A percentile compares a stretch with the other conserved stretches of the same genome.
Conservation (phyloP, 176 grass and related monocot genomes). For the Cocos nucifera region DNA sequence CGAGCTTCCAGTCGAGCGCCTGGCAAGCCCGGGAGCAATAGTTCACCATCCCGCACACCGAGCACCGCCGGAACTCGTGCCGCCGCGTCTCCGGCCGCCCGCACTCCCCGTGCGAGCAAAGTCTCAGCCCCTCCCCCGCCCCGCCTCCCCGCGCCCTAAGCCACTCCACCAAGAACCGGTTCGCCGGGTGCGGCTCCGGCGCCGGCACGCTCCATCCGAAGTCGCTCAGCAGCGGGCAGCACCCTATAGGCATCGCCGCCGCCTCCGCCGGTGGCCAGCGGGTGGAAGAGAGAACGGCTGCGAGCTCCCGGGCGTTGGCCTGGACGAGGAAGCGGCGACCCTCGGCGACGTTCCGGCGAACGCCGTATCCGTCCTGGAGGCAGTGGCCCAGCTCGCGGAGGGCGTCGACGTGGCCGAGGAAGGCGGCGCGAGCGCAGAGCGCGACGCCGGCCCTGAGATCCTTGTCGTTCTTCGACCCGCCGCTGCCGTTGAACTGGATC, state of each 20-base stretch:
- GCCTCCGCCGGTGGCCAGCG: background rate
- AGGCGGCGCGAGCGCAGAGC: background rate
- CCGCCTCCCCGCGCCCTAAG: background rate
- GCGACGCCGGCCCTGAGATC: background rate
- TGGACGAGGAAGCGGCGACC: background rate
- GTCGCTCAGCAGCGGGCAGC: background rate
- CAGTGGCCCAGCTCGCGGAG: conserved; percentile 2
- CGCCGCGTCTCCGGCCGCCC: conserved; percentile 2
- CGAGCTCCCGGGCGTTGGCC: background rate
- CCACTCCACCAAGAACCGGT: background rate
- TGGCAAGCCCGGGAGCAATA: conserved; percentile 1
- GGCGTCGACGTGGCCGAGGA: background rate
- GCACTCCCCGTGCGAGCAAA: background rate
- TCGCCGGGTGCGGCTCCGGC: background rate
- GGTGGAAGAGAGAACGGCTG: background rate
- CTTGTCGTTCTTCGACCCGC: background rate
- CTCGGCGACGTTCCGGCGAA: background rate
- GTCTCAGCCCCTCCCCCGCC: background rate
- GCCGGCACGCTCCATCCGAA: background rate
- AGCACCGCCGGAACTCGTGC: background rate
- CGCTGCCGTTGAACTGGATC: background rate
- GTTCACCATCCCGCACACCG: background rate
- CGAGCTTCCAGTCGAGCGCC: background rate
- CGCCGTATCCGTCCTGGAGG: background rate
- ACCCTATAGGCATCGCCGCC: background rate